Conservation (phyloP, 345 rosid genomes). For the Euphorbia tirucalli region DNA sequence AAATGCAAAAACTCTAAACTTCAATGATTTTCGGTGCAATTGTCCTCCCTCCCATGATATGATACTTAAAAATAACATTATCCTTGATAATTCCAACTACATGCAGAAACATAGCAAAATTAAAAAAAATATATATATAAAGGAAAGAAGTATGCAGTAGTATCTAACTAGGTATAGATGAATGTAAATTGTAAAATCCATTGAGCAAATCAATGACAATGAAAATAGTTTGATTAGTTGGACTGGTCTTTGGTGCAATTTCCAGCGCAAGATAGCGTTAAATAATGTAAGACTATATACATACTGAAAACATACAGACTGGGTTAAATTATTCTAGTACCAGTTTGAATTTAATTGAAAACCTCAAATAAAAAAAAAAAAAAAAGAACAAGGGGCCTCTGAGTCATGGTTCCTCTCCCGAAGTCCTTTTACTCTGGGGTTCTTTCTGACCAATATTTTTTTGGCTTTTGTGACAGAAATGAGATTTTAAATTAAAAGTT, state of each 20-base stretch:
- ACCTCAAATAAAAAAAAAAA: neutral
- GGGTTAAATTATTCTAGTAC: conserved; percentile 8
- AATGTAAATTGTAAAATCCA: neutral
- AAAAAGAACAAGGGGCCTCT: neutral
- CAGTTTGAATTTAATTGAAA: conserved; percentile 1
- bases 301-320: neutral
- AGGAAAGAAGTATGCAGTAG: neutral
- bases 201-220: neutral
- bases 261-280: conserved; percentile 51
- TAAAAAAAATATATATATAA: too few species aligned
- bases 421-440: conserved; percentile 32
- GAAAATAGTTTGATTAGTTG: conserved; percentile 19
- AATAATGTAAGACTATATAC: conserved; percentile 33
- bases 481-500: conserved; percentile 12
- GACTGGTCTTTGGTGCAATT: conserved; percentile 79
- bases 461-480: conserved; percentile 34
- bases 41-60: too few species aligned
- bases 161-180: neutral
- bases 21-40: too few species aligned
- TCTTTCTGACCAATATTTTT: conserved; percentile 33
- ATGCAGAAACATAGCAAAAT: neutral
- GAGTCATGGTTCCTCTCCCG: conserved; percentile 35
- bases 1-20: too few species aligned
- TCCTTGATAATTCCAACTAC: too few species aligned
- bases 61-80: too few species aligned